These are phyloP conservation scores for Sporothrix dimorphospora DNA, from an alignment of 2,329 filamentous ascomycete genomes.

Conservation along the genomic window DNA sequence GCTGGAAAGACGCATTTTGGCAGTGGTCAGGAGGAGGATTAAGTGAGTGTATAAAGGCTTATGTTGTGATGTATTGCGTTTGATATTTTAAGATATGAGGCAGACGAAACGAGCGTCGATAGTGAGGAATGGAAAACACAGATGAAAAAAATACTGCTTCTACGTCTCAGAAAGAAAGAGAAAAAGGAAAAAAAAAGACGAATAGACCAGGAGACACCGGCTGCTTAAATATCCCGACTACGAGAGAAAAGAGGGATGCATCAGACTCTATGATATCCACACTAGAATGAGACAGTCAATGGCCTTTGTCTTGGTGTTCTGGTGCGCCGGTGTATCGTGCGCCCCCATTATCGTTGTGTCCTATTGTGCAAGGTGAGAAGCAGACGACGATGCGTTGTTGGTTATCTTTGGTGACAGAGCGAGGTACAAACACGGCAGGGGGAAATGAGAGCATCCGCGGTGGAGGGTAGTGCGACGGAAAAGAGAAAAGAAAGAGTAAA, in stretches of 20 bases:
- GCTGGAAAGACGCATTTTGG: conserved; percentile 8
- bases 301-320: background rate
- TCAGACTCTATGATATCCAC: background rate
- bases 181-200: background rate
- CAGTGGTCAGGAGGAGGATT: background rate
- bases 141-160: background rate
- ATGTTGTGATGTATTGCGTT: too few relatives aligned
- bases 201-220: background rate
- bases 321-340: background rate
- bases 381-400: background rate
- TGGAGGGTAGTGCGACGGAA: conserved; percentile 15
- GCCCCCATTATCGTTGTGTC: background rate
- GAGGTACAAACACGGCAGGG: conserved; percentile 20
- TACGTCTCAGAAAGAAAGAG: background rate
- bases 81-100: background rate
- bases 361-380: conserved; percentile 3
- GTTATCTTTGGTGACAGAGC: background rate
- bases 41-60: background rate
- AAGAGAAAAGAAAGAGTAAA: background rate
- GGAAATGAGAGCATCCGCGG: conserved; percentile 9
- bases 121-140: background rate
- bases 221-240: conserved; percentile 5
- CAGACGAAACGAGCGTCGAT: background rate
- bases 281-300: background rate
- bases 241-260: background rate